Base-by-base conservation (phyloP, 805 yeast species). In the Yarrowia phangngaensis region DNA sequence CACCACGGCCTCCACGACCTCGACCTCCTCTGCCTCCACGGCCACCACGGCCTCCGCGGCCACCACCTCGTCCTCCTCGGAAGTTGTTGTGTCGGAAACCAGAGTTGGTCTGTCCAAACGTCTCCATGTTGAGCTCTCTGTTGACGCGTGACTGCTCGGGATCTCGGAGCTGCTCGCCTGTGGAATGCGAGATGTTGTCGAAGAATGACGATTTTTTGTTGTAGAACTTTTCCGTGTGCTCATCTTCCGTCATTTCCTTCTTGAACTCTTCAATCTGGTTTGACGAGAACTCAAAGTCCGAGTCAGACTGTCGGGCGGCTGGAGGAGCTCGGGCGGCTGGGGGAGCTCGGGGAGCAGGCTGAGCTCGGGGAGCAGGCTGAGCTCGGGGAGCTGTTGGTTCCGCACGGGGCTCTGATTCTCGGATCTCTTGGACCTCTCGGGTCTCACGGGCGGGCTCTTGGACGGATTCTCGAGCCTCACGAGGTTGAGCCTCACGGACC, bases 151-250 rank as follows among this genome's bases (percentile, higher is more conserved):
- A 73, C 47, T 73, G 75, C 28, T 80, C 71, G 22, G 55, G 54
- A 20, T 58, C 64, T 8, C 46, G 31, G 26, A 56, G 49, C 43
- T 24, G 45, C 28, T 60, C 66, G 31, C 58, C 62, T 16, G 59
- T 66, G 4, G 87, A 80, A 8, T 87, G 76, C 8, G 95, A 83
- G 51, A 90, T 77, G 53, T 76, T 78, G 66, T 92, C 97, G 60
- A 90, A 90, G 65, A 92, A 90, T 1, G 97, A 88, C 11, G 87
- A 77, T 59, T 76, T 75, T 64, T 81, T 87, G 68, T 88, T 76
- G 69, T 92, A 92, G 49, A 56, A 52, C 30, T 55, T 60, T 17
- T 40, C 67, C 17, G 61, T 65, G 13, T 53, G 62, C 8, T 56
- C 55, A 4, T 60, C 57, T 8, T 50, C 58, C 13, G 59, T 53